Percentiles rank a stretch among this genome's conserved stretches.
These are phyloP conservation scores for Irpex sp. DNA, from an alignment of 1,284 basidiomycete species.

Conservation along the genomic window DNA sequence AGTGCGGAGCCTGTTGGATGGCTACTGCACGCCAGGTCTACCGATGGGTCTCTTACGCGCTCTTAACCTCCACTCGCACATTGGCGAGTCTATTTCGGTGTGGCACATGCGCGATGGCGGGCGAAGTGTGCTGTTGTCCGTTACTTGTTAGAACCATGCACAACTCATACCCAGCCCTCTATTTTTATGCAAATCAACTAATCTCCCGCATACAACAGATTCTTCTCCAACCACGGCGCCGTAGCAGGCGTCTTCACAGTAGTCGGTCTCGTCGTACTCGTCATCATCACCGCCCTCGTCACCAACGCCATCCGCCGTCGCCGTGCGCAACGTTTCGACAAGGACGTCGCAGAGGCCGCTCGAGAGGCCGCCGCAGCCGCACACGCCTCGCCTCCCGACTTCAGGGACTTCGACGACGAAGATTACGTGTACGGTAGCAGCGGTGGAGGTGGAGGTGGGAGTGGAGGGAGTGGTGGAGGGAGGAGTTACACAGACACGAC, in stretches of 20 bases:
- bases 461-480: conserved; percentile 6
- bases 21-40: neutral
- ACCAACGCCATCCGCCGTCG: conserved; percentile 55
- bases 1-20: neutral
- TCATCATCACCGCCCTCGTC: conserved; percentile 47
- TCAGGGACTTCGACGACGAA: conserved; percentile 44
- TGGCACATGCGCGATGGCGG: too few relatives aligned
- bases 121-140: too few relatives aligned
- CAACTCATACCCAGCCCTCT: too few relatives aligned
- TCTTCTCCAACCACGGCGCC: conserved; percentile 67
- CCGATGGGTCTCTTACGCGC: too few relatives aligned
- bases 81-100: too few relatives aligned
- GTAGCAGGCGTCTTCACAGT: conserved; percentile 69
- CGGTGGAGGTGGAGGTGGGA: conserved; percentile 9
- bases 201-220: conserved; percentile 35
- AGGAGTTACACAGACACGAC: conserved; percentile 33
- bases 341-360: conserved; percentile 63
- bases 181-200: too few relatives aligned
- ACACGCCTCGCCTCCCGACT: conserved; percentile 38
- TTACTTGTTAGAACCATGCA: too few relatives aligned
- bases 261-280: conserved; percentile 56
- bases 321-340: conserved; percentile 61
- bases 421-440: conserved; percentile 18
- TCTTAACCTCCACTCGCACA: too few relatives aligned
- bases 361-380: conserved; percentile 26